Conservation (phyloP, 257 asterid species). For the Oldenlandia corymbosa region DNA sequence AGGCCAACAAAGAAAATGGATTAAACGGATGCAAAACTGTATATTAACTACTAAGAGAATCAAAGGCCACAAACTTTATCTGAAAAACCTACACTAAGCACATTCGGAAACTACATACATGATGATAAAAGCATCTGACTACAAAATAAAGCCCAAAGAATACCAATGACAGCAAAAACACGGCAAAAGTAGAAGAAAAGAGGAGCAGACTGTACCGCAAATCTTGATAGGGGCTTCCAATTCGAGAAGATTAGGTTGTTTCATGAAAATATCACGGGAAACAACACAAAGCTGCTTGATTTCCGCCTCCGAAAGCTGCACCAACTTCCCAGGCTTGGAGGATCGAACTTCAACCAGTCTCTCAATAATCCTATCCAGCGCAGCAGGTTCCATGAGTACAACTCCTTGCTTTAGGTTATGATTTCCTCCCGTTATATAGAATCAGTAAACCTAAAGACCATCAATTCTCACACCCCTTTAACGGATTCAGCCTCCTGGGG, state of each 20-base stretch:
- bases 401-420: background rate
- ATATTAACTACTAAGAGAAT: background rate
- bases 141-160: no score
- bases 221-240: constrained; percentile 93
- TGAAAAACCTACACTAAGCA: background rate
- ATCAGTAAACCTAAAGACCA: background rate
- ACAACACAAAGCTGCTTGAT: constrained; percentile 81
- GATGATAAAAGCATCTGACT: background rate
- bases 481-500: background rate
- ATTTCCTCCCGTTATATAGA: background rate
- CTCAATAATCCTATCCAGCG: constrained; percentile 66
- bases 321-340: constrained; percentile 80
- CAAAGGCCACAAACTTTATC: background rate
- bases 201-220: constrained; percentile 44
- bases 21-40: background rate
- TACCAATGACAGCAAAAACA: no score
- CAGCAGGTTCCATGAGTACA: constrained; percentile 53
- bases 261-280: constrained; percentile 66
- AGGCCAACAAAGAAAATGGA: background rate
- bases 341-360: constrained; percentile 77
- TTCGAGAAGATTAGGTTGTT: constrained; percentile 90
- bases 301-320: constrained; percentile 81
- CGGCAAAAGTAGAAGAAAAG: no score
- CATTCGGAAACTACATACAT: background rate
- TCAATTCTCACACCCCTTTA: background rate